Evolutionary conservation across 352 stramenopile species (phyloP).

Genomic region (Peronospora belbahrii): DNA sequence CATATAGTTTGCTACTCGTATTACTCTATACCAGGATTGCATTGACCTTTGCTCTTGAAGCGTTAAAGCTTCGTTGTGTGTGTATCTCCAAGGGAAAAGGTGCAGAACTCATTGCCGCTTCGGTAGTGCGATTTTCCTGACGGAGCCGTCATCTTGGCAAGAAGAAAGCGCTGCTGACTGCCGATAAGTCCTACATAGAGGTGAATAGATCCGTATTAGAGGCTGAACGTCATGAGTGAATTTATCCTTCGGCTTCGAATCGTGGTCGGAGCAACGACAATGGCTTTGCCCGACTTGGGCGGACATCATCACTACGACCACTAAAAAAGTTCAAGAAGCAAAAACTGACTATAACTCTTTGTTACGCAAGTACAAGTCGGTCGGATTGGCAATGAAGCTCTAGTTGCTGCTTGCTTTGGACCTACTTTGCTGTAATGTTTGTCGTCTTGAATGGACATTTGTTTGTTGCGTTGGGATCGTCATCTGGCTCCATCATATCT

Average conservation of each 20-base stretch:
- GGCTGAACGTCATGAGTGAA: constrained; percentile 14
- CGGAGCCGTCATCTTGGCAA: neutral
- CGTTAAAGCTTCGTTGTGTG: constrained; percentile 8
- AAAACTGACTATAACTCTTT: neutral
- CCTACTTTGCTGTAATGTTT: neutral
- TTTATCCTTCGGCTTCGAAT: constrained; percentile 17
- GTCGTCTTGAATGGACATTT: constrained; percentile 4
- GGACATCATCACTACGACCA: neutral
- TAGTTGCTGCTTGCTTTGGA: neutral
- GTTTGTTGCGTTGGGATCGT: constrained; percentile 6
- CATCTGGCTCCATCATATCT: constrained; percentile 15
- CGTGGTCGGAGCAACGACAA: neutral
- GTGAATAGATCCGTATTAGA: neutral
- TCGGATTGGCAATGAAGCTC: neutral
- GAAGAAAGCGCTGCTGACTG: too few relatives aligned
- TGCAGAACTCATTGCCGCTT: neutral
- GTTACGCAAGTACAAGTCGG: constrained; percentile 2
- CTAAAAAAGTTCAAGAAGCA: neutral
- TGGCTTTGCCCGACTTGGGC: neutral
- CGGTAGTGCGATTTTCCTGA: constrained; percentile 8
- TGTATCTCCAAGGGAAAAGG: constrained; percentile 7
- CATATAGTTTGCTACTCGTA: constrained; percentile 2
- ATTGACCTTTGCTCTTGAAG: constrained; percentile 1
- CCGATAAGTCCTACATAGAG: constrained; percentile 6
- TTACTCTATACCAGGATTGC: constrained; percentile 10